Conservation (phyloP, 345 rosid genomes). For the Ailanthus altissimus region DNA sequence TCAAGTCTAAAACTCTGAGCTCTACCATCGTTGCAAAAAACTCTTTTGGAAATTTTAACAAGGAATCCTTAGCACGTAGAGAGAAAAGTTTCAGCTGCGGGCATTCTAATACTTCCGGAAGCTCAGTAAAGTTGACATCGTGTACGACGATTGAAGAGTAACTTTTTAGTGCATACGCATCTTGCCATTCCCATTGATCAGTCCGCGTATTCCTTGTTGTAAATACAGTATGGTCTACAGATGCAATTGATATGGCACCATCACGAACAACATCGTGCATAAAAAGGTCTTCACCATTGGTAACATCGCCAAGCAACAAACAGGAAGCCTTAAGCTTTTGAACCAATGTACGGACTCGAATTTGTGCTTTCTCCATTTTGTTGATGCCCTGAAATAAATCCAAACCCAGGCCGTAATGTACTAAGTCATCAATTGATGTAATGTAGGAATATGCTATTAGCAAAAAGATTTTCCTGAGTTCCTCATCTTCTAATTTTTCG, state of each 20-base stretch:
- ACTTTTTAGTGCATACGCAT: not conserved
- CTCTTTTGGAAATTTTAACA: not conserved
- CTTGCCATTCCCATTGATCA: not conserved
- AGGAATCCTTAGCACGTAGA: fast-evolving
- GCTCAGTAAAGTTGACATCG: not conserved
- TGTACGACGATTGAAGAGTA: not conserved
- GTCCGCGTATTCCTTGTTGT: not conserved
- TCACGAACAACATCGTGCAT: not conserved
- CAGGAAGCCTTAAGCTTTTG: too few species aligned
- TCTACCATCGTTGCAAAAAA: conserved; percentile 17
- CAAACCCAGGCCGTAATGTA: too few species aligned
- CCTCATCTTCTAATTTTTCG: too few species aligned
- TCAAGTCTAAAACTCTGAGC: conserved; percentile 27
- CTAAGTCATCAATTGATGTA: too few species aligned
- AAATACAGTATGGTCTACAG: not conserved
- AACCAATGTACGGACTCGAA: too few species aligned
- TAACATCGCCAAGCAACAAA: too few species aligned
- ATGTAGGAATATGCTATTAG: too few species aligned
- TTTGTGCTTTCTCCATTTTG: too few species aligned
- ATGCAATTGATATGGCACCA: conserved; percentile 24
- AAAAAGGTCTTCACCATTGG: too few species aligned
- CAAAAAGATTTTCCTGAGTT: too few species aligned
- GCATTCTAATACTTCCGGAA: not conserved
- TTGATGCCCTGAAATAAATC: too few species aligned
- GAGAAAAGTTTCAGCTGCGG: conserved; percentile 17